phyloP scores from a whole-genome alignment of 345 rosid genomes.

The Populus euphratica region DNA sequence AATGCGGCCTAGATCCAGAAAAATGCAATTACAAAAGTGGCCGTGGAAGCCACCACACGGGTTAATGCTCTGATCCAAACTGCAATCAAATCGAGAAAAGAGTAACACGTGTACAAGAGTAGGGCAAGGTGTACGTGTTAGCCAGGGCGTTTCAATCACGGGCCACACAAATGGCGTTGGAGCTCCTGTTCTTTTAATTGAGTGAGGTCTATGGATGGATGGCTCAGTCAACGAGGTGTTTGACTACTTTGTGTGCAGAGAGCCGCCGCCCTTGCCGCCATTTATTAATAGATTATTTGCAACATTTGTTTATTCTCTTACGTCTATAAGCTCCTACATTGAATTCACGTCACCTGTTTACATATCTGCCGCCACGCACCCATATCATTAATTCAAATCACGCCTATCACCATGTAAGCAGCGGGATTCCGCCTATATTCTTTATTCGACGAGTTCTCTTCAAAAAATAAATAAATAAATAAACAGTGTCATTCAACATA shows the following conservation, averaged over 20 bases:
- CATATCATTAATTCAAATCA: neutral
- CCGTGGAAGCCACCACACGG: neutral
- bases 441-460: neutral
- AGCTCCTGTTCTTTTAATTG: neutral
- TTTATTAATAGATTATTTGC: neutral
- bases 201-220: neutral
- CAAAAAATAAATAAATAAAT: no score
- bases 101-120: neutral
- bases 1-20: no score
- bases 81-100: neutral
- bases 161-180: neutral
- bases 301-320: neutral
- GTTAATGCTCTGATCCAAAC: neutral
- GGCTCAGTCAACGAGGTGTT: constrained; percentile 29
- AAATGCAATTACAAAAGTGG: neutral
- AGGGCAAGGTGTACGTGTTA: neutral
- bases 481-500: no score
- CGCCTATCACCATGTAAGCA: no score
- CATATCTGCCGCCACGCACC: neutral
- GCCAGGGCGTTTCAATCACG: neutral
- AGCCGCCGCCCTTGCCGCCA: constrained; percentile 19
- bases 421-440: neutral
- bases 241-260: neutral
- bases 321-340: neutral
- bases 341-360: neutral